Evolutionary conservation across 2,329 filamentous ascomycete genomes (phyloP).

Genomic region (Apiospora hydei): DNA sequence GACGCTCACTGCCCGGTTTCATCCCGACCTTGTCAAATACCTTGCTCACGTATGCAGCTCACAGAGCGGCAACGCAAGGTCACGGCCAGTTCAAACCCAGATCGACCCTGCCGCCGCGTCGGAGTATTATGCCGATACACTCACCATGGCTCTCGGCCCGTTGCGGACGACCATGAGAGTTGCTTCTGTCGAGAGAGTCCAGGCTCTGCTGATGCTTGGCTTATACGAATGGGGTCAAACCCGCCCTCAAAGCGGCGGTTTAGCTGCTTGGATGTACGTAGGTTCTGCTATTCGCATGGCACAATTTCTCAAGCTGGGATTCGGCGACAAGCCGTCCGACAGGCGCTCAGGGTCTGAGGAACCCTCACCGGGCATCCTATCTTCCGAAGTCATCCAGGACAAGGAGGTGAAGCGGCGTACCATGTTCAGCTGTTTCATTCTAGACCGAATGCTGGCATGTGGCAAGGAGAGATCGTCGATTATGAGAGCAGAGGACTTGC

Average conservation of each 20-base stretch:
- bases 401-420: conserved; percentile 73
- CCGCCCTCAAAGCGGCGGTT: conserved; percentile 55
- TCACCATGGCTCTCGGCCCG: conserved; percentile 58
- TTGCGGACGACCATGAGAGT: conserved; percentile 55
- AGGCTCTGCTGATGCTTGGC: conserved; percentile 74
- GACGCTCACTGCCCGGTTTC: conserved; percentile 73
- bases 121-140: conserved; percentile 69
- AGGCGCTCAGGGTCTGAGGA: conserved; percentile 25
- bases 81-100: conserved; percentile 44
- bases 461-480: conserved; percentile 68
- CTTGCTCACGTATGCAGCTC: conserved; percentile 50
- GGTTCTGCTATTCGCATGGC: conserved; percentile 71
- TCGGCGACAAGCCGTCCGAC: conserved; percentile 51
- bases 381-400: conserved; percentile 54
- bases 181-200: conserved; percentile 68
- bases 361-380: conserved; percentile 26
- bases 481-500: conserved; percentile 64
- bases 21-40: conserved; percentile 65
- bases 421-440: conserved; percentile 77
- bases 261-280: conserved; percentile 71
- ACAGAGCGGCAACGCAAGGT: conserved; percentile 44
- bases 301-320: conserved; percentile 66
- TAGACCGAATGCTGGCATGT: conserved; percentile 73
- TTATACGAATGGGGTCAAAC: conserved; percentile 76
- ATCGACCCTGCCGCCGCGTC: conserved; percentile 63